Evolutionary conservation across 495 filamentous ascomycete species (phyloP).

Genomic region (Tuber aestivum): DNA sequence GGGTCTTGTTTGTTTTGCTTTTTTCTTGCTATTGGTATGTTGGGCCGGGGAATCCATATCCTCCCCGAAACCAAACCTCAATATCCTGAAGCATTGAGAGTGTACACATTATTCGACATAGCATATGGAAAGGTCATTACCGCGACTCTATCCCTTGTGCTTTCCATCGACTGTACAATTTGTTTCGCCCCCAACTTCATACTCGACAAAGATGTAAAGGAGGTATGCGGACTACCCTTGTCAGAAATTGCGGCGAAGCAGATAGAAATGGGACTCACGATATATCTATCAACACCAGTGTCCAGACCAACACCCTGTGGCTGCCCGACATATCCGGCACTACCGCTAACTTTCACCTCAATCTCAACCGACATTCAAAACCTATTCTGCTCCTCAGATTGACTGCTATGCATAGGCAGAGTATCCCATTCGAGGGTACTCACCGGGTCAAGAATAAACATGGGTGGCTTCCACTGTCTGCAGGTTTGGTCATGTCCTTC

Average conservation of each 20-base stretch:
- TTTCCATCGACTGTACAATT: slow-evolving; percentile 39
- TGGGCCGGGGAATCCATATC: no score
- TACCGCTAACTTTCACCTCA: slow-evolving; percentile 28
- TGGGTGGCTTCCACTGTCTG: slow-evolving; percentile 32
- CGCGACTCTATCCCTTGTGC: slow-evolving; percentile 34
- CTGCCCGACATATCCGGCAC: slow-evolving; percentile 24
- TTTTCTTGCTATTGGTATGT: no score
- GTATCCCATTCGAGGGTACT: slow-evolving; percentile 32
- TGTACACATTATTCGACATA: slow-evolving; percentile 14
- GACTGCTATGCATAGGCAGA: slow-evolving; percentile 24
- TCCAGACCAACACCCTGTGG: slow-evolving; percentile 29
- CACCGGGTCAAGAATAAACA: slow-evolving; percentile 26
- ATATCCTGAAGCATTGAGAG: slow-evolving; percentile 38
- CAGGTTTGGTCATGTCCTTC: slow-evolving; percentile 16
- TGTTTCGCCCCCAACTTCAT: slow-evolving; percentile 36
- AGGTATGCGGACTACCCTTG: slow-evolving; percentile 31
- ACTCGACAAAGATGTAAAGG: slow-evolving; percentile 17
- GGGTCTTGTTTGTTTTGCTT: no score
- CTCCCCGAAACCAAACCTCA: no score
- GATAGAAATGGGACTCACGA: slow-evolving; percentile 22
- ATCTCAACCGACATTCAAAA: slow-evolving; percentile 37
- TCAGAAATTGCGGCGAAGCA: neutral
- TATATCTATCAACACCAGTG: slow-evolving; percentile 35
- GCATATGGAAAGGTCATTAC: slow-evolving; percentile 35
- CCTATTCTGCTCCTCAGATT: slow-evolving; percentile 6